Evolutionary conservation across 2,329 filamentous ascomycete genomes (phyloP).

Genomic region (Annulohypoxylon truncatum): DNA sequence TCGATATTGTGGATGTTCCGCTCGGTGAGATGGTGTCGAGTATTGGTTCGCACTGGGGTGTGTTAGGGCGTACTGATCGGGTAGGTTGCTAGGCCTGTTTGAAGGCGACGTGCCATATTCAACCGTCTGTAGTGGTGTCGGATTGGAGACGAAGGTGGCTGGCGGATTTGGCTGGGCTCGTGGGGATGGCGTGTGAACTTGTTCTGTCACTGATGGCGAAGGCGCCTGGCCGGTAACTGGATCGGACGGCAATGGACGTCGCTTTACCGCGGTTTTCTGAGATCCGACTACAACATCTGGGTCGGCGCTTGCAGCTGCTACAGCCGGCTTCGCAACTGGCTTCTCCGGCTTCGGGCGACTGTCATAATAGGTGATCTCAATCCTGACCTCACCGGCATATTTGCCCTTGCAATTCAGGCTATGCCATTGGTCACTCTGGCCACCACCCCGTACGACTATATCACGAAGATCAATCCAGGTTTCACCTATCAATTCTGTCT

Average conservation of each 20-base stretch:
- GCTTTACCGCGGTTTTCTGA: conserved; percentile 74
- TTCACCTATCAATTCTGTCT: conserved; percentile 95
- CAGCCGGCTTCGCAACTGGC: conserved; percentile 66
- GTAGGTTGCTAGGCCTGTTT: conserved; percentile 49
- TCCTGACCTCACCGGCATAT: conserved; percentile 93
- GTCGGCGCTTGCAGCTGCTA: conserved; percentile 52
- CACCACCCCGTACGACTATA: conserved; percentile 86
- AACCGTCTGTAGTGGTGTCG: conserved; percentile 64
- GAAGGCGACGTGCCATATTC: conserved; percentile 62
- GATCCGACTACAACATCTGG: conserved; percentile 42
- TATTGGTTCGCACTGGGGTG: conserved; percentile 47
- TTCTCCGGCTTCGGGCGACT: conserved; percentile 84
- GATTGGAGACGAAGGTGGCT: conserved; percentile 58
- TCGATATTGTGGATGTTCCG: conserved; percentile 50
- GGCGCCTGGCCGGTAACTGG: conserved; percentile 71
- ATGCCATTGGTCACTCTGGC: conserved; percentile 96
- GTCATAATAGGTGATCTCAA: conserved; percentile 98
- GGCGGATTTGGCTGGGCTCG: conserved; percentile 60
- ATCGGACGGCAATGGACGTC: conserved; percentile 84
- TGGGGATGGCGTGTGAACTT: conserved; percentile 58
- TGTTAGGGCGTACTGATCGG: conserved; percentile 54
- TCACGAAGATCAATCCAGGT: conserved; percentile 86
- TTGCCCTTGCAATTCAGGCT: conserved; percentile 87
- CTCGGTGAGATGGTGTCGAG: conserved; percentile 53
- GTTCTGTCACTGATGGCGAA: conserved; percentile 55